Evolutionary conservation across 768 basidiomycete species (phyloP).

Genomic region (Psilocybe azurescens): DNA sequence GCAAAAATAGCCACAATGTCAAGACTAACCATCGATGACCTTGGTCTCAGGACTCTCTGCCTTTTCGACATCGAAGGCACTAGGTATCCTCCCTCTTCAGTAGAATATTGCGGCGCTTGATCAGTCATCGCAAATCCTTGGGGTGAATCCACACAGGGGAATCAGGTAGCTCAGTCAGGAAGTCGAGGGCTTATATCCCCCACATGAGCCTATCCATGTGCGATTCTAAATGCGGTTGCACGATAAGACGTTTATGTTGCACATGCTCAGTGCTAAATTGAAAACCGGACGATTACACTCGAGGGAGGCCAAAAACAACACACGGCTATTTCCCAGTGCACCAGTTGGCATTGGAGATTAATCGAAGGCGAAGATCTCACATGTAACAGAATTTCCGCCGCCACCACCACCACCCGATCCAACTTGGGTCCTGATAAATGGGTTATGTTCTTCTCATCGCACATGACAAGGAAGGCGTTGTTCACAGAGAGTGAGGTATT

Average conservation of each 20-base stretch:
- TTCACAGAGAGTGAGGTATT: not conserved
- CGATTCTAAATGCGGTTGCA: conserved; percentile 13
- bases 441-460: conserved; percentile 6
- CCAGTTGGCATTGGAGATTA: not conserved
- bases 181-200: conserved; percentile 24
- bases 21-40: conserved; percentile 31
- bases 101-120: conserved; percentile 28
- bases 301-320: not conserved
- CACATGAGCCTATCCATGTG: conserved; percentile 19
- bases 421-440: not conserved
- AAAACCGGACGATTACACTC: conserved; percentile 3
- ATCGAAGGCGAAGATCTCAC: conserved; percentile 1
- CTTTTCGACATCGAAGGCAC: conserved; percentile 32
- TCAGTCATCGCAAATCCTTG: conserved; percentile 28
- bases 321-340: not conserved
- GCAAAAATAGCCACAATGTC: not conserved
- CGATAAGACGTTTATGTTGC: conserved; percentile 22
- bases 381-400: not conserved
- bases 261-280: conserved; percentile 25
- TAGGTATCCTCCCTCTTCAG: conserved; percentile 23
- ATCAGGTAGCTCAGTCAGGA: not conserved
- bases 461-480: not conserved
- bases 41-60: conserved; percentile 21
- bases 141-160: conserved; percentile 18
- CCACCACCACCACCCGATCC: not conserved